Conservation (phyloP, 495 filamentous ascomycete genomes). For the Podospora didyma region DNA sequence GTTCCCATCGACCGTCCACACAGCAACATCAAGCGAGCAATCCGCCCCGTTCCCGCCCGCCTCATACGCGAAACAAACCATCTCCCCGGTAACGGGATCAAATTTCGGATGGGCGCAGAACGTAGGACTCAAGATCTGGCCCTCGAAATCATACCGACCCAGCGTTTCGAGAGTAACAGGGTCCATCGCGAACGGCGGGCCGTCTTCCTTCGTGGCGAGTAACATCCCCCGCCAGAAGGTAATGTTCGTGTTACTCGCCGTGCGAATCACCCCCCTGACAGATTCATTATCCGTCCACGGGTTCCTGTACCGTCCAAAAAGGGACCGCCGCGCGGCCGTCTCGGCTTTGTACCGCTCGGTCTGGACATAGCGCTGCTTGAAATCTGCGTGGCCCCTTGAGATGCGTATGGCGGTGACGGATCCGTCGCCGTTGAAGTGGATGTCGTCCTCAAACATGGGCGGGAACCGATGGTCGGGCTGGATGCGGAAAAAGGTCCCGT, state of each 20-base stretch:
- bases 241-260: conserved; percentile 54
- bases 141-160: conserved; percentile 53
- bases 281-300: conserved; percentile 50
- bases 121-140: conserved; percentile 48
- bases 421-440: conserved; percentile 44
- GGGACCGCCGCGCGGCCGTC: conserved; percentile 29
- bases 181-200: conserved; percentile 53
- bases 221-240: conserved; percentile 49
- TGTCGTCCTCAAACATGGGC: conserved; percentile 51
- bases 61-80: conserved; percentile 55
- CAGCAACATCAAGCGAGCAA: conserved; percentile 43
- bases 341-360: conserved; percentile 49
- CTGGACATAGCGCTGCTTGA: conserved; percentile 50
- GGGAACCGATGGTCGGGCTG: conserved; percentile 50
- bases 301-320: conserved; percentile 54
- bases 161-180: conserved; percentile 52
- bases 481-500: conserved; percentile 53
- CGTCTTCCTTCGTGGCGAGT: conserved; percentile 53
- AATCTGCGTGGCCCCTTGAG: conserved; percentile 42
- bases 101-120: conserved; percentile 62
- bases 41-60: conserved; percentile 42
- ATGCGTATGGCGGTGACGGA: conserved; percentile 52
- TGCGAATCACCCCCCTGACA: conserved; percentile 45
- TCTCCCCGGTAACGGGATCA: conserved; percentile 54
- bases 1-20: conserved; percentile 40